Evolutionary conservation across 1,139 yeast species (phyloP), one percentile per base, ranked within the genome.

Genomic region (Yamadazyma siamensis): DNA sequence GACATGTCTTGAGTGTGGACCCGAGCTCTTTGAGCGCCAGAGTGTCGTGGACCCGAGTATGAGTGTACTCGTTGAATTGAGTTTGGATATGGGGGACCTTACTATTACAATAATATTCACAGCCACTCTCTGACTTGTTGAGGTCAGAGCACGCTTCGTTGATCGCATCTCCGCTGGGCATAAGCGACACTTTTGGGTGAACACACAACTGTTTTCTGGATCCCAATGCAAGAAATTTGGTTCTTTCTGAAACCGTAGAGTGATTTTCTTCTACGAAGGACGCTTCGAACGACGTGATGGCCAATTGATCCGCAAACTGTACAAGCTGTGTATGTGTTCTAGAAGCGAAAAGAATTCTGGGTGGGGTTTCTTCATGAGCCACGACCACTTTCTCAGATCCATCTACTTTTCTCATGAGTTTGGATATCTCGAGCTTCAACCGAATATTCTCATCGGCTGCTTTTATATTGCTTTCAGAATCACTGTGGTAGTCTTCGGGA

Each of bases 271-370:
- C 65, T 7, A 54, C 59, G 38, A 76, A 62, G 0, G 88, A 73
- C 0, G 94, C 71, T 1, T 84, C 81, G 39, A 87, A 82, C 0
- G 56, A 40, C 0, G 95, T 77, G 21, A 83, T 50, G 23, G 66
- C 56, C 28, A 89, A 57, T 45, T 91, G 96, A 14, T 77, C 74
- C 0, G 89, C 76, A 50, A 89, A 85, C 48, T 89, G 98, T 28
- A 70, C 70, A 33, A 89, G 60, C 50, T 89, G 98, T 0, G 96
- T 86, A 49, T 89, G 97, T 0, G 98, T 89, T 53, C 98, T 64
- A 1, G 96, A 87, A 0, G 95, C 71, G 49, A 80, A 88, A 43
- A 60, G 75, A 0, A 65, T 58, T 43, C 77, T 77, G 0, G 66
- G 48, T 1, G 75, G 71, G 27, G 73, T 71, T 15, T 59, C 55